Percentiles rank a stretch among this genome's conserved stretches.
Evolutionary conservation across 257 asterid genomes (phyloP).

Genomic region (Solanum chiquidenum): DNA sequence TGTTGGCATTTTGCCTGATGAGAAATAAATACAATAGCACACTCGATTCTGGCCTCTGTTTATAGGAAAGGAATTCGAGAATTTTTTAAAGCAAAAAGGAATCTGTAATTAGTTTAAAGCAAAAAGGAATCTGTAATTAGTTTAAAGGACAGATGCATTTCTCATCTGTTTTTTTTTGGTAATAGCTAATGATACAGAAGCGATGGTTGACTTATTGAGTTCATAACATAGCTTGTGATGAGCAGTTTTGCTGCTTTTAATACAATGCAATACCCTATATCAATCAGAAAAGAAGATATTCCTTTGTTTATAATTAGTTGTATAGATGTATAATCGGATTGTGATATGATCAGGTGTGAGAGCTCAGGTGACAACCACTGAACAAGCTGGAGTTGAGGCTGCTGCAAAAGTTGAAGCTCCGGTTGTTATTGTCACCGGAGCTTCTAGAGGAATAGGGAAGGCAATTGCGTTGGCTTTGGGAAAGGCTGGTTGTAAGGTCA

Average conservation of each 20-base stretch:
- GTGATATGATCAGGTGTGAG: constrained; percentile 1
- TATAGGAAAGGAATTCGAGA: not conserved
- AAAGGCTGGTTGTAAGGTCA: constrained; percentile 18
- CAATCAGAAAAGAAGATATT: not conserved
- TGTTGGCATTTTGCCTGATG: not conserved
- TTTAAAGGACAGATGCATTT: not conserved
- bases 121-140: not conserved
- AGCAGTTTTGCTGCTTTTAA: not conserved
- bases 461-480: constrained; percentile 16
- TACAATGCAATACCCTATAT: not conserved
- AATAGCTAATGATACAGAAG: not conserved
- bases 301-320: not conserved
- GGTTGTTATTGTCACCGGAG: constrained; percentile 13
- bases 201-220: not conserved
- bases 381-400: not conserved
- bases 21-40: not conserved
- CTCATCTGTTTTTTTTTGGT: not conserved
- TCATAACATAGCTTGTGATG: not conserved
- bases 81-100: not conserved
- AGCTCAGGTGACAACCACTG: constrained; percentile 2
- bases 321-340: not conserved
- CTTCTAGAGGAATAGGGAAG: constrained; percentile 19
- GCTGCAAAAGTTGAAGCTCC: constrained; percentile 8
- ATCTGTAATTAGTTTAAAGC: not conserved
- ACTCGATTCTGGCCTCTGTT: not conserved